Conservation (phyloP, 2,329 filamentous ascomycete genomes). For the Aureobasidium sp. region DNA sequence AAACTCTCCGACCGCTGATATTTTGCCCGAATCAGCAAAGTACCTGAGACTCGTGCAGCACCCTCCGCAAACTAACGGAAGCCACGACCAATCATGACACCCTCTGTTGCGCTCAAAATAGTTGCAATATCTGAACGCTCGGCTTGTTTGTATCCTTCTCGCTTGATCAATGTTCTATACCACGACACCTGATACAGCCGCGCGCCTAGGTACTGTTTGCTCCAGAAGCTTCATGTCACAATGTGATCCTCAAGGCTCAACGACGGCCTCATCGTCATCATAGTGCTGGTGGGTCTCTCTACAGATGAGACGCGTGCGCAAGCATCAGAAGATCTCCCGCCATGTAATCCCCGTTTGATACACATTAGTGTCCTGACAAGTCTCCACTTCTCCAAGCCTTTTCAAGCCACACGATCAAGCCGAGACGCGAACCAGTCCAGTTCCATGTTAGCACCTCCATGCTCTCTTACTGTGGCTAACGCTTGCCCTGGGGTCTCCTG, state of each 20-base stretch:
- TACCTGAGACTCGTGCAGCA: constrained; percentile 9
- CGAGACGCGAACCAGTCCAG: constrained; percentile 6
- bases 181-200: neutral
- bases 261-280: neutral
- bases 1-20: constrained; percentile 9
- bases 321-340: constrained; percentile 12
- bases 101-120: constrained; percentile 8
- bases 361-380: constrained; percentile 5
- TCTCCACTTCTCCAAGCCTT: constrained; percentile 10
- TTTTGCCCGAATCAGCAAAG: neutral
- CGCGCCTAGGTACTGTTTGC: neutral
- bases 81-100: constrained; percentile 5
- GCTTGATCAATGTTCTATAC: neutral
- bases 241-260: neutral
- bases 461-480: neutral
- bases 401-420: constrained; percentile 11
- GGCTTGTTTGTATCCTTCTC: neutral
- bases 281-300: neutral
- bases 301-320: constrained; percentile 3
- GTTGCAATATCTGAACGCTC: neutral
- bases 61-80: constrained; percentile 6
- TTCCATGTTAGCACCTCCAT: neutral
- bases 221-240: neutral
- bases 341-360: constrained; percentile 11
- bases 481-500: constrained; percentile 7